phyloP scores from a whole-genome alignment of 768 basidiomycete species.

The Trametes cubensis region DNA sequence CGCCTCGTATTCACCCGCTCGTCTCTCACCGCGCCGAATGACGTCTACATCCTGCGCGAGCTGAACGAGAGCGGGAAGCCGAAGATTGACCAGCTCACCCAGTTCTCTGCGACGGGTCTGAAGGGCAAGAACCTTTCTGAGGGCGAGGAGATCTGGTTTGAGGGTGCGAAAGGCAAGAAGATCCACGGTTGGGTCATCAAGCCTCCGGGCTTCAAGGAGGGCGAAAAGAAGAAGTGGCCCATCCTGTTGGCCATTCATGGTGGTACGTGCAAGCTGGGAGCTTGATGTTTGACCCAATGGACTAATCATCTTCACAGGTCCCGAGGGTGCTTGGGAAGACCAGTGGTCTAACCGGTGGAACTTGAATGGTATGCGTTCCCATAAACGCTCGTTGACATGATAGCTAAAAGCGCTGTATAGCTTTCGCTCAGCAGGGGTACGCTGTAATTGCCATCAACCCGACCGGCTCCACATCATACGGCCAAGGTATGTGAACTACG shows the following conservation, averaged over 20 bases:
- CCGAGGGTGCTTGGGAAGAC: slow-evolving; percentile 88
- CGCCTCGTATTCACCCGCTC: slow-evolving; percentile 73
- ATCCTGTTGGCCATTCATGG: slow-evolving; percentile 82
- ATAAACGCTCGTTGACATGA: neutral
- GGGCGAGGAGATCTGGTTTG: slow-evolving; percentile 89
- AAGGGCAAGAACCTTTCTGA: slow-evolving; percentile 56
- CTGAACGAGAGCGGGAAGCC: slow-evolving; percentile 40
- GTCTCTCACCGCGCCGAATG: slow-evolving; percentile 78
- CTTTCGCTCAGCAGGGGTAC: slow-evolving; percentile 86
- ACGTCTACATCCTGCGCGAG: slow-evolving; percentile 66
- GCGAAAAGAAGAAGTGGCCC: slow-evolving; percentile 75
- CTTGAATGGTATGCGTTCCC: slow-evolving; percentile 59
- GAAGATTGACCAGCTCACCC: slow-evolving; percentile 60
- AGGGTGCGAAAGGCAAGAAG: slow-evolving; percentile 70
- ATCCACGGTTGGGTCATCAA: slow-evolving; percentile 88
- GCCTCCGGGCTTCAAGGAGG: slow-evolving; percentile 73
- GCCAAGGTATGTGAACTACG: slow-evolving; percentile 54
- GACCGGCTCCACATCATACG: slow-evolving; percentile 92
- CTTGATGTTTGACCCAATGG: neutral
- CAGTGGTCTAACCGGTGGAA: slow-evolving; percentile 94
- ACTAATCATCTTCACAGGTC: slow-evolving; percentile 41
- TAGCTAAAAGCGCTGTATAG: slow-evolving; percentile 4
- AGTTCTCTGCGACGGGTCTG: slow-evolving; percentile 60
- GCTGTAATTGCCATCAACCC: slow-evolving; percentile 89
- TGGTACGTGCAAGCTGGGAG: slow-evolving; percentile 38